Conservation (phyloP, 176 grass and related monocot genomes). For the Themeda triandra region DNA sequence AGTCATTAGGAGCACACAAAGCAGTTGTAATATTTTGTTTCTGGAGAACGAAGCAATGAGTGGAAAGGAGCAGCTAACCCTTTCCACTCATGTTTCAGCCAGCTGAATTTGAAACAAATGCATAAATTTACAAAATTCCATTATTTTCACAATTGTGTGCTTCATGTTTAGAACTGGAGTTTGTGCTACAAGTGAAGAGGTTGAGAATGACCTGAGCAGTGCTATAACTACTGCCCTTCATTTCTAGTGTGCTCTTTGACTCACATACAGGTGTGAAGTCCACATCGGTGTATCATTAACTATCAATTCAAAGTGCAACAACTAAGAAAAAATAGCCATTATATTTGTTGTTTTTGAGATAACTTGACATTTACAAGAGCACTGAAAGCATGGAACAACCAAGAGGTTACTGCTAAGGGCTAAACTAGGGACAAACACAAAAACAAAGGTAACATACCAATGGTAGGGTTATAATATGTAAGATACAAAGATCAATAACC, state of each 20-base stretch:
- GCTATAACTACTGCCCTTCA: not conserved
- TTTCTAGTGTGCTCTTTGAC: conserved; percentile 1
- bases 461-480: not conserved
- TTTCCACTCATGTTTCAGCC: not conserved
- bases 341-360: conserved; percentile 1
- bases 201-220: conserved; percentile 1
- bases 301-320: not conserved
- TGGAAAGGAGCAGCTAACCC: not conserved
- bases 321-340: not conserved
- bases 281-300: not conserved
- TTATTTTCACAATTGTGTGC: not conserved
- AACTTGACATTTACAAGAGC: not conserved
- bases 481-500: not conserved
- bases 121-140: not conserved
- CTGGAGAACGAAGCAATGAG: not conserved
- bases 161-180: not conserved
- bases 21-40: not conserved
- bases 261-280: not conserved
- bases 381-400: not conserved
- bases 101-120: not conserved
- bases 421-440: not conserved
- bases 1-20: not conserved
- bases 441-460: not conserved
- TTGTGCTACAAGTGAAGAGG: not conserved
- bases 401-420: not conserved